phyloP scores from a whole-genome alignment of 164 flowering plant genomes.

The Aristolochia contorta region DNA sequence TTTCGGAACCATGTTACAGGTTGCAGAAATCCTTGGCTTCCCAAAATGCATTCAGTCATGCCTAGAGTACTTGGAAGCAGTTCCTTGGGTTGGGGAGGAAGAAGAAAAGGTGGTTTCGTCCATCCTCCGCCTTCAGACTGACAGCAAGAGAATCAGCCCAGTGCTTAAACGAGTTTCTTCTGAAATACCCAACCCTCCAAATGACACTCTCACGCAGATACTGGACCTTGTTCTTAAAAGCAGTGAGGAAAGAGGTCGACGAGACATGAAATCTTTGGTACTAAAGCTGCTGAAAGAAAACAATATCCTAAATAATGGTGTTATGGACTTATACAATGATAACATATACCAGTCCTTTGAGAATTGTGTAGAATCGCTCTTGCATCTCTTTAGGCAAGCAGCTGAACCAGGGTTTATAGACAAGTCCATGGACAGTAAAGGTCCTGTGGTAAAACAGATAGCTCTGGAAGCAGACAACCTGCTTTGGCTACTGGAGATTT shows the following conservation, averaged over 20 bases:
- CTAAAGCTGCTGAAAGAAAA: conserved; percentile 76
- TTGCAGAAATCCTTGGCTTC: conserved; percentile 71
- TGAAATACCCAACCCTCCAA: conserved; percentile 31
- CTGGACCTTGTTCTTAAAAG: conserved; percentile 81
- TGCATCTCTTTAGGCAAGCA: conserved; percentile 49
- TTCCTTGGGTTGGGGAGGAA: conserved; percentile 96
- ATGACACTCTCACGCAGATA: conserved; percentile 66
- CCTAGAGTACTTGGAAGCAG: conserved; percentile 92
- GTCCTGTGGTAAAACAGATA: conserved; percentile 43
- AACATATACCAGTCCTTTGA: conserved; percentile 51
- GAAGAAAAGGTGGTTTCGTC: conserved; percentile 91
- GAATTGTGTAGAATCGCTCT: conserved; percentile 44
- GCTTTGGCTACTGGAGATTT: conserved; percentile 83
- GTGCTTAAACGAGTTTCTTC: conserved; percentile 73
- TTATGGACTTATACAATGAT: conserved; percentile 40
- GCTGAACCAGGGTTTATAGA: conserved; percentile 44
- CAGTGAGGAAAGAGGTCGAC: conserved; percentile 79
- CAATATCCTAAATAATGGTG: conserved; percentile 25
- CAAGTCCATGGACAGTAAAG: conserved; percentile 28
- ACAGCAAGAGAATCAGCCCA: conserved; percentile 37
- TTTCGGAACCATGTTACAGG: conserved; percentile 26
- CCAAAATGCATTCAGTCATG: conserved; percentile 61
- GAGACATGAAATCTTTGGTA: conserved; percentile 87
- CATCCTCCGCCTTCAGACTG: conserved; percentile 43
- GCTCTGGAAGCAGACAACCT: conserved; percentile 78